Evolutionary conservation across 176 grass and related monocot genomes (phyloP), one percentile per base, ranked within the genome.

Genomic region (Hordeum marinum): DNA sequence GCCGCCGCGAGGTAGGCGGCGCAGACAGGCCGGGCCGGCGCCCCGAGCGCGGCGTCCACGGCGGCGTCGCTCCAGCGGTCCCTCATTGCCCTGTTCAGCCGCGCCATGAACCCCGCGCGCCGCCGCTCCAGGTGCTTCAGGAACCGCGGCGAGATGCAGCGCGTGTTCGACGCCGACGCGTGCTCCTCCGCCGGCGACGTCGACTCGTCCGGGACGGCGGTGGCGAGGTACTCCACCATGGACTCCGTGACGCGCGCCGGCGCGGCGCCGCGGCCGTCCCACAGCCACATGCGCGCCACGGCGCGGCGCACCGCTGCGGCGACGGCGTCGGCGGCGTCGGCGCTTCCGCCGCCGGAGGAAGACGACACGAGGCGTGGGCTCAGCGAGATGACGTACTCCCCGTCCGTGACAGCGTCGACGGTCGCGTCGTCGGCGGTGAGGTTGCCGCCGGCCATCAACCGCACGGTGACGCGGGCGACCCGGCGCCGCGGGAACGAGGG

Each of bases 41-140:
- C 32, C 26, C 91, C 91, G 60, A 93, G 86, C 1, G 91, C 88
- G 1, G 75, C 91, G 60, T 86, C 85, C 34, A 97, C 50, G 27
- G 84, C 73, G 40, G 80, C 58, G 60, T 92, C 86, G 77, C 68
- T 87, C 92, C 92, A 97, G 52, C 89, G 70, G 45, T 92, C 88
- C 85, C 61, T 50, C 92, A 97, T 87, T 64, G 92, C 92, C 0
- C 87, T 76, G 92, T 97, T 97, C 82, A 97, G 70, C n/a, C 90
- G 77, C 24, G 92, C 92, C 0, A 97, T 60, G 67, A 97, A 97
- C 61, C 88, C 86, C 7, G 32, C 14, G 21, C 86, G 87, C 0
- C 50, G 87, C 43, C 36, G 32, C 80, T 97, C 92, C 20, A 94
- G 91, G 68, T 81, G 87, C 31, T 79, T 41, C 52, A 94, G 40